phyloP scores from a whole-genome alignment of 1,139 yeast genomes.

The Taphrina communis region DNA sequence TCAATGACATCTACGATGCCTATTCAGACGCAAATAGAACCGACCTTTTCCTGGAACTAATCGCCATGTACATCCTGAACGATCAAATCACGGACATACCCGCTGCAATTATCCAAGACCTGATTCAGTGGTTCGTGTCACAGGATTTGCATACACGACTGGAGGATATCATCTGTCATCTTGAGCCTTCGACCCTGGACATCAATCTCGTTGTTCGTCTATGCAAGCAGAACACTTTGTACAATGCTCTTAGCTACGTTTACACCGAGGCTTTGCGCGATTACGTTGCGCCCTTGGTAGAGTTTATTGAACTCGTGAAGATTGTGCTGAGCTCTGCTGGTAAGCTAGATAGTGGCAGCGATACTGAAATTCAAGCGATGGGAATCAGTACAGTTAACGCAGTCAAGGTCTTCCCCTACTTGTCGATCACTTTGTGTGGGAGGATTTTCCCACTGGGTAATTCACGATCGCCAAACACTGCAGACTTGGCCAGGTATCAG shows the following conservation, averaged over 20 bases:
- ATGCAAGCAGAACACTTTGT: conserved; percentile 61
- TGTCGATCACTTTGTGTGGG: conserved; percentile 75
- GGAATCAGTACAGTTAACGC: conserved; percentile 47
- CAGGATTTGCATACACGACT: conserved; percentile 58
- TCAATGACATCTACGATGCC: conserved; percentile 63
- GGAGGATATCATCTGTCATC: conserved; percentile 68
- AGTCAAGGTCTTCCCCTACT: conserved; percentile 61
- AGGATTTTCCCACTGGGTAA: conserved; percentile 76
- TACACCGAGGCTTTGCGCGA: conserved; percentile 72
- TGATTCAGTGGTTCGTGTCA: conserved; percentile 61
- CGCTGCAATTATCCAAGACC: conserved; percentile 64
- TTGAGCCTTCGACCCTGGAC: conserved; percentile 72
- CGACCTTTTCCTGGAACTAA: conserved; percentile 57
- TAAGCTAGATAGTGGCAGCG: conserved; percentile 16
- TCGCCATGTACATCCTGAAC: conserved; percentile 61
- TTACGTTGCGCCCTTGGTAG: conserved; percentile 68
- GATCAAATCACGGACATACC: conserved; percentile 61
- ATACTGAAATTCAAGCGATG: conserved; percentile 7
- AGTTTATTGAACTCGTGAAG: conserved; percentile 54
- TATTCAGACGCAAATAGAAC: conserved; percentile 51
- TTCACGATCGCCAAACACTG: conserved; percentile 52
- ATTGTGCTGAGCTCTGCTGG: conserved; percentile 31
- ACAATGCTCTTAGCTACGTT: conserved; percentile 68
- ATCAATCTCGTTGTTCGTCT: conserved; percentile 70
- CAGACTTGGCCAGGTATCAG: conserved; percentile 55